Evolutionary conservation across 306 rosid genomes (phyloP).

Genomic region (Vigna nakashimae): DNA sequence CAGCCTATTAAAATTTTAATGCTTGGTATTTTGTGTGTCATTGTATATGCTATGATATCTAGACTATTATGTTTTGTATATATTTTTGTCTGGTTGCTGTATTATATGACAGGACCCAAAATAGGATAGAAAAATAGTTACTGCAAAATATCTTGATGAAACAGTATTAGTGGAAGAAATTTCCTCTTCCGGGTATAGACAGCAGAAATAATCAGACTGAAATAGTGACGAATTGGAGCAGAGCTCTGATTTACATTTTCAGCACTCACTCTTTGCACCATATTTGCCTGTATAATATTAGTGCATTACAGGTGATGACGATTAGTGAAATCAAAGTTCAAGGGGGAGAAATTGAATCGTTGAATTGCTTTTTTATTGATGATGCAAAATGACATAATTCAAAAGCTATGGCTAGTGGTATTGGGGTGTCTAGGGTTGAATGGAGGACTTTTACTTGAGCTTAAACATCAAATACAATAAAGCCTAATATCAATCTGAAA

Average conservation of each 20-base stretch:
- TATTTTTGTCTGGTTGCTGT: too few relatives aligned
- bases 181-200: neutral
- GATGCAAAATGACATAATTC: neutral
- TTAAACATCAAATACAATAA: neutral
- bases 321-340: neutral
- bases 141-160: neutral
- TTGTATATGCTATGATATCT: neutral
- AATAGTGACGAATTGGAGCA: neutral
- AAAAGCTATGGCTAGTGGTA: neutral
- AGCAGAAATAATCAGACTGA: neutral
- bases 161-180: neutral
- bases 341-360: neutral
- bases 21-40: neutral
- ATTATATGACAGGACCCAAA: neutral
- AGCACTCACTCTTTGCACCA: neutral
- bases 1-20: neutral
- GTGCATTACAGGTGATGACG: neutral
- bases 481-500: conserved; percentile 9
- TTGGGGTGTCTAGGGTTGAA: conserved; percentile 7
- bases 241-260: neutral
- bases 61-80: neutral
- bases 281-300: too few relatives aligned
- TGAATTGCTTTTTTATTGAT: neutral
- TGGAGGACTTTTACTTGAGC: neutral
- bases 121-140: neutral